phyloP scores from a whole-genome alignment of 257 asterid species.

The Jasminum sambac region DNA sequence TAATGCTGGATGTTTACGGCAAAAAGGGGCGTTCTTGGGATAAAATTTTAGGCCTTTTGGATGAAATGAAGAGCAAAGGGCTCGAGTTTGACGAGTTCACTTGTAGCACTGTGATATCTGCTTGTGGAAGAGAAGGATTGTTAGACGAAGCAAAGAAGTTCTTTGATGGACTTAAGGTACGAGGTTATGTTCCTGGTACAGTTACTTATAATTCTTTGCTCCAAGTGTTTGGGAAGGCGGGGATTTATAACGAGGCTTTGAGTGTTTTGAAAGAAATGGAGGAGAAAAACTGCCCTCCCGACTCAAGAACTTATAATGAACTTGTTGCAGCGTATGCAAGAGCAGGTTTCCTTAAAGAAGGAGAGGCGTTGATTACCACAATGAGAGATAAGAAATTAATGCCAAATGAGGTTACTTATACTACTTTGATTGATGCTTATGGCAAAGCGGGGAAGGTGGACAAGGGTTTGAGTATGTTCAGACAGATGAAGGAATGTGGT shows the following conservation, averaged over 20 bases:
- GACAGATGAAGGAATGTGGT: slow-evolving; percentile 77
- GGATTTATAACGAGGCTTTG: slow-evolving; percentile 75
- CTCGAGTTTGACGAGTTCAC: slow-evolving; percentile 89
- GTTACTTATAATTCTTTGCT: slow-evolving; percentile 84
- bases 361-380: slow-evolving; percentile 67
- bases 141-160: slow-evolving; percentile 82
- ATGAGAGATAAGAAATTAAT: slow-evolving; percentile 73
- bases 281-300: slow-evolving; percentile 79
- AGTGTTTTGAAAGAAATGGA: slow-evolving; percentile 85
- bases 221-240: slow-evolving; percentile 89
- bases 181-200: slow-evolving; percentile 75
- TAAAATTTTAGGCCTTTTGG: slow-evolving; percentile 64
- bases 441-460: slow-evolving; percentile 84
- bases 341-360: slow-evolving; percentile 90
- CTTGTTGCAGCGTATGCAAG: slow-evolving; percentile 87
- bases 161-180: slow-evolving; percentile 63
- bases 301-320: slow-evolving; percentile 87
- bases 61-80: slow-evolving; percentile 68
- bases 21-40: slow-evolving; percentile 85
- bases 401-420: slow-evolving; percentile 89
- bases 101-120: slow-evolving; percentile 92
- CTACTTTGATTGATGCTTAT: slow-evolving; percentile 92
- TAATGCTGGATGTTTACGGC: slow-evolving; percentile 91
- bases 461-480: slow-evolving; percentile 65
- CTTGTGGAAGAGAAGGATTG: slow-evolving; percentile 91